A percentile compares a stretch with the other conserved stretches of the same genome.
These are phyloP conservation scores for Darksidea phi DNA, from an alignment of 495 filamentous ascomycete genomes.

Conservation along the genomic window DNA sequence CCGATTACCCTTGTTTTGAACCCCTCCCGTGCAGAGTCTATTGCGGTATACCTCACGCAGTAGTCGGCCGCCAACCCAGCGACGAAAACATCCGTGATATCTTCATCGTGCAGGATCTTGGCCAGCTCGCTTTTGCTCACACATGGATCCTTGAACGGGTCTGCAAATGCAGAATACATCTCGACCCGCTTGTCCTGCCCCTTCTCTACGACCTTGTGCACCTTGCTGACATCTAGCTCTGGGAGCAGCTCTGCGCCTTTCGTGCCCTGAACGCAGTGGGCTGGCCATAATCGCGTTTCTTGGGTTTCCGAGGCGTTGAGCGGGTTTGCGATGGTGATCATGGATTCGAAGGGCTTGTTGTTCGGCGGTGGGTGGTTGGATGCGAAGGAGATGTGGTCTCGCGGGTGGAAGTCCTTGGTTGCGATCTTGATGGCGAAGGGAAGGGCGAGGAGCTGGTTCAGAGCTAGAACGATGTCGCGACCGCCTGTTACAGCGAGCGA, in stretches of 20 bases:
- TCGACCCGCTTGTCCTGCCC: slow-evolving; percentile 71
- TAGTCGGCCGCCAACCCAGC: slow-evolving; percentile 86
- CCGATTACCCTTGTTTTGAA: slow-evolving; percentile 74
- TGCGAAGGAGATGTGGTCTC: slow-evolving; percentile 85
- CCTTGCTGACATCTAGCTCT: slow-evolving; percentile 60
- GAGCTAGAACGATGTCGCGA: slow-evolving; percentile 62
- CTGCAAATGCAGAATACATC: slow-evolving; percentile 88
- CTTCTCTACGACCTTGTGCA: slow-evolving; percentile 73
- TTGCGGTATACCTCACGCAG: slow-evolving; percentile 79
- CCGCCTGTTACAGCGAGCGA: slow-evolving; percentile 74
- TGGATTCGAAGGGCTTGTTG: slow-evolving; percentile 65
- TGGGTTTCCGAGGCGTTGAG: slow-evolving; percentile 61
- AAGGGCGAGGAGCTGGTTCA: slow-evolving; percentile 73
- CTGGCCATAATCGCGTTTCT: slow-evolving; percentile 77
- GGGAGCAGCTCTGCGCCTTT: slow-evolving; percentile 71
- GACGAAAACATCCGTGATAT: slow-evolving; percentile 75
- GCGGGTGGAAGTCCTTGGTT: slow-evolving; percentile 87
- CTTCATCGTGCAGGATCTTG: slow-evolving; percentile 52
- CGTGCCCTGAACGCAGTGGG: slow-evolving; percentile 78
- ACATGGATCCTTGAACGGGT: slow-evolving; percentile 62
- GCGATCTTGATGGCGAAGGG: slow-evolving; percentile 74
- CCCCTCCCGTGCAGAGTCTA: slow-evolving; percentile 73
- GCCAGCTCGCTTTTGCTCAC: slow-evolving; percentile 56
- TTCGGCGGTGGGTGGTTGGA: slow-evolving; percentile 66
- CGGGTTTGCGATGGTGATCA: slow-evolving; percentile 62